Evolutionary conservation across 805 yeast species (phyloP).

Genomic region (Candida sonorensis): DNA sequence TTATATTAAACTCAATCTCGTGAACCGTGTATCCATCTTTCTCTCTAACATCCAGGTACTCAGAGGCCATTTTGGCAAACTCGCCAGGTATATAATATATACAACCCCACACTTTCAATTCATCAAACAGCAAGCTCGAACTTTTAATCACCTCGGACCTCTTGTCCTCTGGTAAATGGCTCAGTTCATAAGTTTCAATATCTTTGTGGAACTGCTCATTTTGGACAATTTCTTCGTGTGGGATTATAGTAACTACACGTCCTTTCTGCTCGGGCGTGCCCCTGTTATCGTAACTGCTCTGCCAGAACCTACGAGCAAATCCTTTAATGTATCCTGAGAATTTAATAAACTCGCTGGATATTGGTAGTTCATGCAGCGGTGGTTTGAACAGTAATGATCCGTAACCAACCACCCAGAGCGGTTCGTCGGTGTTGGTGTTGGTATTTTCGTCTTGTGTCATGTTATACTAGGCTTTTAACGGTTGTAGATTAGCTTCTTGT

Average conservation of each 20-base stretch:
- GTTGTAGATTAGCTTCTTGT: too few species aligned
- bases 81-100: constrained; percentile 75
- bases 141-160: constrained; percentile 7
- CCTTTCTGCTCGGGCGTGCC: constrained; percentile 89
- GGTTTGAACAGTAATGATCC: constrained; percentile 89
- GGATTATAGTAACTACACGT: constrained; percentile 75
- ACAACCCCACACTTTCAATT: constrained; percentile 65
- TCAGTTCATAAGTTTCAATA: constrained; percentile 25
- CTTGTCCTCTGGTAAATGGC: constrained; percentile 11
- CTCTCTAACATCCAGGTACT: constrained; percentile 74
- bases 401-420: constrained; percentile 82
- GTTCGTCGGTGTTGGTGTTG: constrained; percentile 19
- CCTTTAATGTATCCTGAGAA: constrained; percentile 74
- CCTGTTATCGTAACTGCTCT: constrained; percentile 80
- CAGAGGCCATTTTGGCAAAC: constrained; percentile 51
- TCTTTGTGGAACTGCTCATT: constrained; percentile 37
- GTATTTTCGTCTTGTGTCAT: constrained; percentile 5
- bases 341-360: constrained; percentile 16
- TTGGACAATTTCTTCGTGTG: constrained; percentile 44
- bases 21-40: constrained; percentile 82
- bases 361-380: constrained; percentile 56
- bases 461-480: too few species aligned
- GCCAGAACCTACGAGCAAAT: constrained; percentile 84
- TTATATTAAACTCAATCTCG: constrained; percentile 53
- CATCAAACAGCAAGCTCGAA: constrained; percentile 28